Evolutionary conservation across 345 rosid species (phyloP).

Genomic region (Salix purpurea): DNA sequence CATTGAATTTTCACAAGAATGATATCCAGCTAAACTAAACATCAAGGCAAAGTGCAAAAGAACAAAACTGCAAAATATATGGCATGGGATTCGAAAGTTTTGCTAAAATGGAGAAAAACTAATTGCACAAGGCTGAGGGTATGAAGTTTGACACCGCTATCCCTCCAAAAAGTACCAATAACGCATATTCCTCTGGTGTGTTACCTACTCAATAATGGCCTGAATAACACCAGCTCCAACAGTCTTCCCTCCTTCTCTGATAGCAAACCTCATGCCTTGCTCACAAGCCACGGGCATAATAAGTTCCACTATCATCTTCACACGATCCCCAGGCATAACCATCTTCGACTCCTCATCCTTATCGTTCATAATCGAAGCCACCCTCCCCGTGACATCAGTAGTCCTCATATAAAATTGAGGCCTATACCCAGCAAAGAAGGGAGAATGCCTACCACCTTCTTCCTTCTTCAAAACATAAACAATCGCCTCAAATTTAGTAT

Average conservation of each 20-base stretch:
- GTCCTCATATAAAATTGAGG: constrained; percentile 98
- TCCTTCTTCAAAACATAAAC: constrained; percentile 96
- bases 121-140: constrained; percentile 31
- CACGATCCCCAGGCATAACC: constrained; percentile 98
- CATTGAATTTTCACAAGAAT: constrained; percentile 26
- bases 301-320: constrained; percentile 87
- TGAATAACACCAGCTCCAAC: constrained; percentile 95
- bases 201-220: constrained; percentile 47
- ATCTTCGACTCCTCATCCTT: constrained; percentile 92
- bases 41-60: constrained; percentile 22
- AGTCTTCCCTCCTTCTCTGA: constrained; percentile 94
- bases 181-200: neutral
- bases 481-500: constrained; percentile 64
- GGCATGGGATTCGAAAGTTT: constrained; percentile 28
- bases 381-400: constrained; percentile 87
- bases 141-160: constrained; percentile 21
- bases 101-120: constrained; percentile 26
- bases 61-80: constrained; percentile 40
- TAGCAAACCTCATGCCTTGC: constrained; percentile 95
- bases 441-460: constrained; percentile 95
- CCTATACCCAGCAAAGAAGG: constrained; percentile 77
- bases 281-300: constrained; percentile 90
- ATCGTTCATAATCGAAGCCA: constrained; percentile 71
- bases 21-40: constrained; percentile 32
- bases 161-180: constrained; percentile 14